A percentile compares a stretch with the other conserved stretches of the same genome.
Conservation (phyloP, 768 basidiomycete species). For the Ephemerocybe angulata region DNA sequence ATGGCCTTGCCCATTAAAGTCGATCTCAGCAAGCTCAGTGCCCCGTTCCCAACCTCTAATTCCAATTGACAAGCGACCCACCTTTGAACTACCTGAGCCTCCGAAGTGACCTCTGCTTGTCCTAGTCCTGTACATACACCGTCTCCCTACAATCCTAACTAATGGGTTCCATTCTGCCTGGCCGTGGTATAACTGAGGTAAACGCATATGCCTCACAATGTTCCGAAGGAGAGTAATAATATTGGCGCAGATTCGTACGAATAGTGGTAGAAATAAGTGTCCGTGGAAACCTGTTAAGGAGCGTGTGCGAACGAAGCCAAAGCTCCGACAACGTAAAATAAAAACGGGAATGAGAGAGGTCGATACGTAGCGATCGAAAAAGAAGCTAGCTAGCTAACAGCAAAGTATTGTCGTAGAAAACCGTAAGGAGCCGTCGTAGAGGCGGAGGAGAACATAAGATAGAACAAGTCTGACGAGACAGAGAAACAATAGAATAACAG, state of each 20-base stretch:
- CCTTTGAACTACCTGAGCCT: too few relatives aligned
- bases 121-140: too few relatives aligned
- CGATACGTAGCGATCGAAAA: background rate
- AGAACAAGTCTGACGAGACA: too few relatives aligned
- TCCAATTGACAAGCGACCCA: too few relatives aligned
- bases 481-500: background rate
- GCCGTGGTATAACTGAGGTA: too few relatives aligned
- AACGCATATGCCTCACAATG: background rate
- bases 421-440: too few relatives aligned
- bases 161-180: too few relatives aligned
- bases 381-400: too few relatives aligned
- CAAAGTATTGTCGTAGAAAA: too few relatives aligned
- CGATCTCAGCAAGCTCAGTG: background rate
- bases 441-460: too few relatives aligned
- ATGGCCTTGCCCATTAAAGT: conserved; percentile 32
- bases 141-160: too few relatives aligned
- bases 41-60: background rate
- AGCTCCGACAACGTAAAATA: background rate
- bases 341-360: background rate
- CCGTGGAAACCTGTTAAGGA: background rate
- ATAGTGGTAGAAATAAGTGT: background rate
- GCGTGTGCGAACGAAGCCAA: background rate
- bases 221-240: background rate
- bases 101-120: too few relatives aligned
- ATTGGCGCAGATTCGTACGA: background rate